These are phyloP conservation scores for Botrytis hyacinthi DNA, from an alignment of 2,329 filamentous ascomycete genomes.

Conservation along the genomic window DNA sequence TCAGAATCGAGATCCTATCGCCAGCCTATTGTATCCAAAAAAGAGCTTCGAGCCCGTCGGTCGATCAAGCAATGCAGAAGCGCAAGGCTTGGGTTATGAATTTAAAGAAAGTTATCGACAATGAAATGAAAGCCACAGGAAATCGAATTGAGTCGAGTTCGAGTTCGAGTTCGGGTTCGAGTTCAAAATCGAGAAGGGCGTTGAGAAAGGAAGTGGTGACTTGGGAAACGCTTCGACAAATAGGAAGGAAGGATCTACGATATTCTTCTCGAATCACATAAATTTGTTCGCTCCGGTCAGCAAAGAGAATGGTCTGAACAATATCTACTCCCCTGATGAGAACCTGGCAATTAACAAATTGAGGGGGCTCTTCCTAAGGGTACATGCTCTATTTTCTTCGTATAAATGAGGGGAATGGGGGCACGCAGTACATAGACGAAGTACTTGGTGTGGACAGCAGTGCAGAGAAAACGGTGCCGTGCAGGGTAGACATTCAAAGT, in stretches of 20 bases:
- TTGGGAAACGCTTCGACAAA: background rate
- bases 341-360: background rate
- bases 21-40: constrained; percentile 14
- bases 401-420: constrained; percentile 8
- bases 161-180: background rate
- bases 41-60: constrained; percentile 31
- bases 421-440: background rate
- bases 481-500: background rate
- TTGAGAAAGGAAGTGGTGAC: constrained; percentile 6
- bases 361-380: background rate
- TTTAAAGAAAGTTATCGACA: constrained; percentile 16
- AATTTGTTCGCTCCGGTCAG: background rate
- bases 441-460: background rate
- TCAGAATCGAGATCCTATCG: constrained; percentile 26
- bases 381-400: background rate
- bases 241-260: constrained; percentile 13
- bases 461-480: background rate
- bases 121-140: constrained; percentile 1
- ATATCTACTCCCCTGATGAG: constrained; percentile 8
- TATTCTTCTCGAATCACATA: background rate
- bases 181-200: background rate
- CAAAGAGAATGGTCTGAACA: background rate
- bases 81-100: constrained; percentile 16
- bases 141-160: background rate
- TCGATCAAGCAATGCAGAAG: constrained; percentile 34